Conservation (phyloP, 2,329 filamentous ascomycete genomes). For the Cercospora berteroae region DNA sequence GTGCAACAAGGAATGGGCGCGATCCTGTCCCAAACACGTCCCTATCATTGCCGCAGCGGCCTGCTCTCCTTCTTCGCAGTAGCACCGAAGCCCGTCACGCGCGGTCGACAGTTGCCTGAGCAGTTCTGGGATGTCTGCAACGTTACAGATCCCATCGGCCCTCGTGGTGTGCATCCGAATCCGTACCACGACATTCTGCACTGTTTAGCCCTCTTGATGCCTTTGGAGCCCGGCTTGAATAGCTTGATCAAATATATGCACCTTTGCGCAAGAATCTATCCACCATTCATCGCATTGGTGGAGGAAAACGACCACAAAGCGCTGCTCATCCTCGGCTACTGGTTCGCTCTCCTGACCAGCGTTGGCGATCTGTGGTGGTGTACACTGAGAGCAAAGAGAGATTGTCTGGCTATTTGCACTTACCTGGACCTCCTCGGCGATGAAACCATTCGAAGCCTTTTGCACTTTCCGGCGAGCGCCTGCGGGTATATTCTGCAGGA, state of each 20-base stretch:
- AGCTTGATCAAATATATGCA: conserved; percentile 21
- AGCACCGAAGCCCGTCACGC: neutral
- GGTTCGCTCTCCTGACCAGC: conserved; percentile 14
- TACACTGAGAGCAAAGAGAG: conserved; percentile 14
- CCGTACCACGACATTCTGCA: conserved; percentile 20
- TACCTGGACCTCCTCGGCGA: conserved; percentile 1
- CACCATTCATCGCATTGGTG: conserved; percentile 14
- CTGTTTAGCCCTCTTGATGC: conserved; percentile 14
- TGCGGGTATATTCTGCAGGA: conserved; percentile 10
- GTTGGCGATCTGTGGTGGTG: conserved; percentile 20
- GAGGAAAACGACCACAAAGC: conserved; percentile 16
- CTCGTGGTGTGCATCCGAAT: conserved; percentile 14
- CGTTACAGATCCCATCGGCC: conserved; percentile 15
- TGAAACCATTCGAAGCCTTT: neutral
- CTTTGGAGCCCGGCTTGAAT: conserved; percentile 11
- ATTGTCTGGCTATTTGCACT: conserved; percentile 16
- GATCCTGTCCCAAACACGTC: conserved; percentile 11
- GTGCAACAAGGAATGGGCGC: conserved; percentile 19
- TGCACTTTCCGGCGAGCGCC: conserved; percentile 6
- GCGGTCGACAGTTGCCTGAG: conserved; percentile 1
- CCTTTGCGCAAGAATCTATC: conserved; percentile 16
- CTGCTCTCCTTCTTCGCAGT: conserved; percentile 16
- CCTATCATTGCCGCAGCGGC: conserved; percentile 15
- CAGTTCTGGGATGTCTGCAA: conserved; percentile 14
- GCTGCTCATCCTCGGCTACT: conserved; percentile 15